Conservation (phyloP, 2,329 filamentous ascomycete genomes). For the Trichoderma breve region DNA sequence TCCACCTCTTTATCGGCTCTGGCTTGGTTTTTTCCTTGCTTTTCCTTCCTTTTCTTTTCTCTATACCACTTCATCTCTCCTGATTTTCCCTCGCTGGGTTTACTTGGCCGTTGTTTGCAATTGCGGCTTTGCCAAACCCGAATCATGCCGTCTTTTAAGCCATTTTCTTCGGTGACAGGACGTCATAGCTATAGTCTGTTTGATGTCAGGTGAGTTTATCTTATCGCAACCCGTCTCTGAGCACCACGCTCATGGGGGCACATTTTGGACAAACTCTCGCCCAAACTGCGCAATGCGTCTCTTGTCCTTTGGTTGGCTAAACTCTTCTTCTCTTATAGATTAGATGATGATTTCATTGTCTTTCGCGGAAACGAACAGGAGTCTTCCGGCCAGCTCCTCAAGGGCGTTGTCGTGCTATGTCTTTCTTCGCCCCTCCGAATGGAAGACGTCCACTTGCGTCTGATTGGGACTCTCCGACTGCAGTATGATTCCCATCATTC, state of each 20-base stretch:
- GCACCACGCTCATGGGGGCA: neutral
- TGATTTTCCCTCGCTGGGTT: neutral
- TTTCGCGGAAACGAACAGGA: conserved; percentile 74
- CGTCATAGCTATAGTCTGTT: conserved; percentile 54
- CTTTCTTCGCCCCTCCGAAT: conserved; percentile 66
- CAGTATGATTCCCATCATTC: conserved; percentile 49
- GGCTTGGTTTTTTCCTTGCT: neutral
- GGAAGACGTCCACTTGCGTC: conserved; percentile 69
- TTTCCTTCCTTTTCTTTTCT: neutral
- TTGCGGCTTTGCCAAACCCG: conserved; percentile 14
- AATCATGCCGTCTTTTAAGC: conserved; percentile 56
- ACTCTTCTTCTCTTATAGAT: conserved; percentile 42
- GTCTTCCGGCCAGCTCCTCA: conserved; percentile 71
- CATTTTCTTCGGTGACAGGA: conserved; percentile 52
- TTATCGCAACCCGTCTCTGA: neutral
- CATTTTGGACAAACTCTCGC: neutral
- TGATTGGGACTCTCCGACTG: conserved; percentile 65
- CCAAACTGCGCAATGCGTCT: neutral
- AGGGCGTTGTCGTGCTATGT: conserved; percentile 72
- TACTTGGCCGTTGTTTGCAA: neutral
- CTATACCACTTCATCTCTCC: neutral
- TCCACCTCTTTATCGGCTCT: neutral
- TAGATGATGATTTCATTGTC: conserved; percentile 76
- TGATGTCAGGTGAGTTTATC: conserved; percentile 52
- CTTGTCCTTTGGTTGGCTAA: neutral